A percentile compares a stretch with the other conserved stretches of the same genome.
Conservation (phyloP, 352 stramenopile genomes). For the Phytophthora palmivora region DNA sequence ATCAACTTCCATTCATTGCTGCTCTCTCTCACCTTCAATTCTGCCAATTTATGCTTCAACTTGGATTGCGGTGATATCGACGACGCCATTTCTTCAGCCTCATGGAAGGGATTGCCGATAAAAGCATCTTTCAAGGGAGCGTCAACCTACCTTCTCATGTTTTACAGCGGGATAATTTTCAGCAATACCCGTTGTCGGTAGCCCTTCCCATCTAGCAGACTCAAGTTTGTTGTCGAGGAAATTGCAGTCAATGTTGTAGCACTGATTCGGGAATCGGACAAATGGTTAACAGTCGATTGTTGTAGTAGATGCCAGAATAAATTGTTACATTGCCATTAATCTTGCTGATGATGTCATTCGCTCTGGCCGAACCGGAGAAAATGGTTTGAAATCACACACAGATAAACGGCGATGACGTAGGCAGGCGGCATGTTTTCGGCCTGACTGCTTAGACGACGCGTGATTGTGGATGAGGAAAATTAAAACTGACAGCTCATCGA, state of each 20-base stretch:
- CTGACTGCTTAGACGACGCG: neutral
- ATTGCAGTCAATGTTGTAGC: constrained; percentile 31
- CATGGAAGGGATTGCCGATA: constrained; percentile 16
- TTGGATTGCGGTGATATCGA: constrained; percentile 18
- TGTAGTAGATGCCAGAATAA: constrained; percentile 24
- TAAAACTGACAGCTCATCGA: constrained; percentile 7
- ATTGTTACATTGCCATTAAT: constrained; percentile 26
- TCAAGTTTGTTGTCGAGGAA: constrained; percentile 26
- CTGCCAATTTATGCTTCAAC: constrained; percentile 16
- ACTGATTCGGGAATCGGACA: constrained; percentile 27
- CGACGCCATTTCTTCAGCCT: constrained; percentile 15
- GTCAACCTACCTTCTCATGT: constrained; percentile 5
- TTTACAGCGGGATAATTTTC: constrained; percentile 19
- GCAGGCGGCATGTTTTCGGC: neutral
- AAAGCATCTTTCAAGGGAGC: constrained; percentile 1
- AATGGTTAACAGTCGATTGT: constrained; percentile 15
- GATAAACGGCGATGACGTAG: neutral
- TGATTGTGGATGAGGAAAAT: constrained; percentile 15
- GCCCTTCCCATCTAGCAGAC: constrained; percentile 24
- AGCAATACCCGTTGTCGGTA: constrained; percentile 21
- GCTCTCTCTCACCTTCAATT: constrained; percentile 14
- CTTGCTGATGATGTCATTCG: neutral
- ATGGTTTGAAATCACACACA: neutral
- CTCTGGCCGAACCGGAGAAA: neutral
- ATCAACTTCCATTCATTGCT: constrained; percentile 5